Base-by-base conservation (phyloP, 495 filamentous ascomycete genomes). In the Aspergillus incahuasiensis region DNA sequence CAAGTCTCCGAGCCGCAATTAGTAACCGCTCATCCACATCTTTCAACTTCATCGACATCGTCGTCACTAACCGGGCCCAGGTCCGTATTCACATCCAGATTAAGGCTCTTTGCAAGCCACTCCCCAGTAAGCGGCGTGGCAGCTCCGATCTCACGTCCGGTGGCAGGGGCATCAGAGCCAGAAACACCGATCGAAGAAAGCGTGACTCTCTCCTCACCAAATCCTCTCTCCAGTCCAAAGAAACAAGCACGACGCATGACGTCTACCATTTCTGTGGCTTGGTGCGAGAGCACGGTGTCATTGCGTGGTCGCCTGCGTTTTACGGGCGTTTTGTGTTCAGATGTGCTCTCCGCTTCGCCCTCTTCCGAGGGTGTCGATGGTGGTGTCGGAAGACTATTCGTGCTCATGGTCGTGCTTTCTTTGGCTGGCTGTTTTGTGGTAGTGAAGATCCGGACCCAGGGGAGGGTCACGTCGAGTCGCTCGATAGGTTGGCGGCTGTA, bases 221-320 rank as follows among this genome's bases (percentile, higher is more conserved):
- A 61, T 0, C 69, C 67, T 39, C 67, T 74, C 50, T 75, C 71
- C 13, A 61, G 53, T 6, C 69, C 74, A 62, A 64, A 76, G 48
- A 76, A 75, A 54, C 74, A 76, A 4, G 74, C 72, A 28, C 66
- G 55, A 3, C 64, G 68, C 72, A 76, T 68, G 19, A 62, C 60
- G 57, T 67, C 68, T 0, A 71, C 68, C 71, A 76, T 75, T 38
- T 75, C 72, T 25, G 62, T 57, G 6, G 71, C 68, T 54, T 75
- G 74, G 1, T 46, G 55, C 2, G 57, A 58, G 38, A 75, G 61
- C 16, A 76, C 60, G 0, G 61, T 70, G 16, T 44, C 34, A 25
- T 49, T 20, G 9, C 28, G 15, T 7, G 24, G 41, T 16, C 25
- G 19, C 43, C 13, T 48, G 15, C 38, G 38, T 40, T 18, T 40